A percentile compares a stretch with the other conserved stretches of the same genome.
These are phyloP conservation scores for Cryptomeria japonica DNA, from an alignment of 75 land plant species.

Conservation along the genomic window DNA sequence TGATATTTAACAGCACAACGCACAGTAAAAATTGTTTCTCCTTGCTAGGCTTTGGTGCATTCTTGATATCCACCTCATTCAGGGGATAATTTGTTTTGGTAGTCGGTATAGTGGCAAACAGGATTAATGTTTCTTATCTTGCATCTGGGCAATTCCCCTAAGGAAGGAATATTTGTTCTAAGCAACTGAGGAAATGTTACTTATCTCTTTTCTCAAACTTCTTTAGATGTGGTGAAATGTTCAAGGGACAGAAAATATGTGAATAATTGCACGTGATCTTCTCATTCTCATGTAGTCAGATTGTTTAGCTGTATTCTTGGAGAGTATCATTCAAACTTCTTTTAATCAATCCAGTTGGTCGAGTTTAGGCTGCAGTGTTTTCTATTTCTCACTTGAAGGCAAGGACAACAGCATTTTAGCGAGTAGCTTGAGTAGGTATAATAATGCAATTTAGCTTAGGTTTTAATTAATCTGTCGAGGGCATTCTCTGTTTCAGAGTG, in stretches of 20 bases:
- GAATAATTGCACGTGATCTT: not conserved
- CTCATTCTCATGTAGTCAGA: not conserved
- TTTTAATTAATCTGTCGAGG: not conserved
- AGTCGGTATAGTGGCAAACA: not conserved
- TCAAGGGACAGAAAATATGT: not conserved
- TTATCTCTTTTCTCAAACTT: not conserved
- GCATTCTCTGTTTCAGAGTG: not conserved
- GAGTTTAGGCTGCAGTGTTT: not conserved
- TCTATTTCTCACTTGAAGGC: not conserved
- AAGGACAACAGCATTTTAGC: not conserved
- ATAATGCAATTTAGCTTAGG: not conserved
- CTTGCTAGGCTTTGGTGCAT: not conserved
- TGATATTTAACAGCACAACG: not conserved
- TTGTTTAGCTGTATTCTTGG: not conserved
- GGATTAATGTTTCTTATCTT: not conserved
- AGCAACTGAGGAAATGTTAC: not conserved
- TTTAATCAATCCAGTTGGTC: not conserved
- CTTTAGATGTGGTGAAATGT: not conserved
- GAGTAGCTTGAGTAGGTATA: not conserved
- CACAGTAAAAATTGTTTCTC: not conserved
- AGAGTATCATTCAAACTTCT: not conserved
- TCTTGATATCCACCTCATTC: not conserved
- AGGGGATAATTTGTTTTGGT: not conserved
- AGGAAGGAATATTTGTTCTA: not conserved
- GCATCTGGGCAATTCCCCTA: not conserved